phyloP scores from a whole-genome alignment of 2,329 filamentous ascomycete genomes.

The Exophiala bonariae region DNA sequence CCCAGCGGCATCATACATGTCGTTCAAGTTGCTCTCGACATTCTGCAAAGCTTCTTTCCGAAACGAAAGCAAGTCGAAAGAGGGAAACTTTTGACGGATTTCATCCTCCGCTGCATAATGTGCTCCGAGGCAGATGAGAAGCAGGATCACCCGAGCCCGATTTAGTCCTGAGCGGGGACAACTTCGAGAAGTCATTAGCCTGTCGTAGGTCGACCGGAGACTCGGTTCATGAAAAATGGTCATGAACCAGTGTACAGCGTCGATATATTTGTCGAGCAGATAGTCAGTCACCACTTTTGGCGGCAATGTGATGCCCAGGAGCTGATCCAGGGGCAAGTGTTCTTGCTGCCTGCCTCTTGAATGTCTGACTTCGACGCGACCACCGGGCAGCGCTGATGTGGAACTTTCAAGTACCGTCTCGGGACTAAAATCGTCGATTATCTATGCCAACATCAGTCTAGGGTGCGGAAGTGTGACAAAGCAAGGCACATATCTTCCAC shows the following conservation, averaged over 20 bases:
- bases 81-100: slow-evolving; percentile 19
- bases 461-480: no score
- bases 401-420: slow-evolving; percentile 19
- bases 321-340: slow-evolving; percentile 17
- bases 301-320: slow-evolving; percentile 35
- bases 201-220: slow-evolving; percentile 36
- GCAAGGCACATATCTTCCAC: neutral
- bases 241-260: slow-evolving; percentile 47
- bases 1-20: slow-evolving; percentile 44
- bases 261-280: slow-evolving; percentile 44
- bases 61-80: slow-evolving; percentile 21
- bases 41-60: slow-evolving; percentile 20
- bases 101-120: slow-evolving; percentile 37
- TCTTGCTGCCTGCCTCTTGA: slow-evolving; percentile 34
- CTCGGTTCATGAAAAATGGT: slow-evolving; percentile 45
- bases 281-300: slow-evolving; percentile 30
- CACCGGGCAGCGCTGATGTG: slow-evolving; percentile 18
- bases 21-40: slow-evolving; percentile 38
- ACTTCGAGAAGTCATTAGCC: slow-evolving; percentile 35
- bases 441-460: slow-evolving; percentile 22
- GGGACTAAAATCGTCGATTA: slow-evolving; percentile 22
- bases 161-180: slow-evolving; percentile 36
- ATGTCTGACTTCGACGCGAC: slow-evolving; percentile 22
- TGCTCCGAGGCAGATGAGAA: slow-evolving; percentile 40
- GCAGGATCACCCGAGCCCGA: slow-evolving; percentile 39